Evolutionary conservation across 176 grass and related monocot species (phyloP), one percentile per base, ranked within the genome.

Genomic region (Calamus simplicifolius): DNA sequence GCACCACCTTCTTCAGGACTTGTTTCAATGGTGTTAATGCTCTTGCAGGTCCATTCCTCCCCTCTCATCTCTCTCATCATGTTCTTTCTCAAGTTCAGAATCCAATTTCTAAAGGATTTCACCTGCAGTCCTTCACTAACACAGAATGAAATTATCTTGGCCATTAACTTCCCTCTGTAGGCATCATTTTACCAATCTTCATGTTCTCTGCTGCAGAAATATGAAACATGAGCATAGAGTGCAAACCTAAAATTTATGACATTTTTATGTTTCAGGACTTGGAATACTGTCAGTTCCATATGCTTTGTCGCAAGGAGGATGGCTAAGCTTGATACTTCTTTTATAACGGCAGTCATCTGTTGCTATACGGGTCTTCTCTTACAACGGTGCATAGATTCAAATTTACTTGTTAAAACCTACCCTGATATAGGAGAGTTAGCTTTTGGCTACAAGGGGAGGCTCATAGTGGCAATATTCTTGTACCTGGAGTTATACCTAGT

Each of bases 21-120:
- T 94, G 89, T 66, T 88, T 94, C 84, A 94, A 94, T 94, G 89
- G 89, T 53, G 80, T 84, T 29, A 94, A 94, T 81, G 89, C 84
- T 48, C 89, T 94, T 51, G 81, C 84, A 94, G 89, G 89, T 94
- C n/a, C n/a, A n/a, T n/a, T n/a, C n/a, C n/a, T n/a, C n/a, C n/a
- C n/a, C 48, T 62, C 17, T 18, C 16, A 30, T 31, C 29, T 31
- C 29, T 31, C 4, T 31, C 6, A n/a, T 31, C 29, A 31, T 31
- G 29, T 31, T 31, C 29, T 31, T 6, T 31, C 29, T 5, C 0
- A 31, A 31, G 29, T 31, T 31, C 29, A 31, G 1, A 31, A 31
- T 31, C 29, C 29, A 31, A 31, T 5, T 31, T 31, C 4, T 43
- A 13, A 43, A 43, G 35, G 10, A 12, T 43, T 43, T 43, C 35